A percentile compares a stretch with the other conserved stretches of the same genome.
These are phyloP conservation scores for Ceratocystis eucalypticola DNA, from an alignment of 2,329 filamentous ascomycete genomes.

Conservation along the genomic window DNA sequence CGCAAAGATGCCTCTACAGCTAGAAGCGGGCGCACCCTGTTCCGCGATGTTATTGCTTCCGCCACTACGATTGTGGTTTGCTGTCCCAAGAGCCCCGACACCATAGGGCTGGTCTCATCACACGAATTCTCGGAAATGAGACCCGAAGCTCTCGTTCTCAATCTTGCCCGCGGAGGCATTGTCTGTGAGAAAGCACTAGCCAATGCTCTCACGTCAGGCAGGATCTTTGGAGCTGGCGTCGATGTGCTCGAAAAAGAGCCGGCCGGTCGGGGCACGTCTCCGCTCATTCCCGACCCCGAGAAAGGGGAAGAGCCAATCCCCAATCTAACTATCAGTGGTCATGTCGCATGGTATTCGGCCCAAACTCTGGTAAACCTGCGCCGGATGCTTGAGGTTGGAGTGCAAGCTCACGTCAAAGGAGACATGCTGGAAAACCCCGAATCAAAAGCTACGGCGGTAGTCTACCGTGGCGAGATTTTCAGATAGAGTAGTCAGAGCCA, in stretches of 20 bases:
- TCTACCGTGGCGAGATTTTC: constrained; percentile 10
- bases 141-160: constrained; percentile 23
- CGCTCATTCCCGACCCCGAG: constrained; percentile 12
- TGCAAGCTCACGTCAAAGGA: constrained; percentile 7
- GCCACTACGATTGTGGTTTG: constrained; percentile 23
- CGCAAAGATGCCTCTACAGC: constrained; percentile 20
- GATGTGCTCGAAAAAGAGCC: constrained; percentile 27
- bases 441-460: constrained; percentile 4
- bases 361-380: constrained; percentile 10
- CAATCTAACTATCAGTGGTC: constrained; percentile 11
- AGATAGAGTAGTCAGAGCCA: neutral
- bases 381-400: constrained; percentile 8
- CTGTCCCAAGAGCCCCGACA: constrained; percentile 22
- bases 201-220: constrained; percentile 24
- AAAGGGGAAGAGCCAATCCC: constrained; percentile 10
- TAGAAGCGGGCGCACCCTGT: constrained; percentile 18
- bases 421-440: constrained; percentile 1
- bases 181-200: constrained; percentile 28
- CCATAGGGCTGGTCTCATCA: constrained; percentile 20
- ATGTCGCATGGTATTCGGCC: constrained; percentile 15
- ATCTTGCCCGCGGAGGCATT: constrained; percentile 27
- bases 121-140: constrained; percentile 21
- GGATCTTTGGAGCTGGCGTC: constrained; percentile 27
- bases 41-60: constrained; percentile 21
- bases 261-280: constrained; percentile 17